Evolutionary conservation across 306 rosid genomes (phyloP).

Genomic region (Quercus cerris): DNA sequence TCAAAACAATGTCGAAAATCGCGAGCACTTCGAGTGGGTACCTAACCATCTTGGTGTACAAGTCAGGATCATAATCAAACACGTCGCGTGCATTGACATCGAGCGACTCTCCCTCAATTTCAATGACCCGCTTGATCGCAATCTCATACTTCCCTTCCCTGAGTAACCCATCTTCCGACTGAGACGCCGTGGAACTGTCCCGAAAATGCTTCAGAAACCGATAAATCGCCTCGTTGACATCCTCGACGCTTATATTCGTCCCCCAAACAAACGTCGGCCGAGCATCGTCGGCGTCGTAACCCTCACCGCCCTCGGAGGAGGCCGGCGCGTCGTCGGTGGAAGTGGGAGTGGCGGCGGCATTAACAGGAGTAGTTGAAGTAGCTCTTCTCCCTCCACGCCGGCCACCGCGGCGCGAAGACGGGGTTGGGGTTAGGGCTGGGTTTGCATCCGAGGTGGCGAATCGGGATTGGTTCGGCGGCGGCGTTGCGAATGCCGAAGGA

Average conservation of each 20-base stretch:
- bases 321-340: constrained; percentile 67
- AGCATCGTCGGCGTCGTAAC: constrained; percentile 66
- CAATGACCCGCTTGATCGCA: constrained; percentile 61
- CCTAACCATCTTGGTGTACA: constrained; percentile 89
- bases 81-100: constrained; percentile 82
- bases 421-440: constrained; percentile 37
- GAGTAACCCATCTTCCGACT: constrained; percentile 50
- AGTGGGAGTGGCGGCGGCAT: constrained; percentile 58
- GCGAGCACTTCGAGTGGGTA: constrained; percentile 97
- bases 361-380: constrained; percentile 22
- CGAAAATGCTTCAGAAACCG: constrained; percentile 79
- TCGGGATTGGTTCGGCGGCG: constrained; percentile 59
- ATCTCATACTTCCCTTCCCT: constrained; percentile 80
- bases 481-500: constrained; percentile 53
- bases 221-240: constrained; percentile 74
- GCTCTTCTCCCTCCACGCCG: constrained; percentile 27
- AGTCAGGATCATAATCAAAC: constrained; percentile 82
- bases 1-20: constrained; percentile 87
- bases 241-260: constrained; percentile 90
- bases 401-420: constrained; percentile 28
- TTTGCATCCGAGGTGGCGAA: constrained; percentile 64
- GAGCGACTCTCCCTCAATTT: constrained; percentile 71
- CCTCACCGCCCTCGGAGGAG: constrained; percentile 84
- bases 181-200: constrained; percentile 31
- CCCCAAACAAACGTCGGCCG: constrained; percentile 95